These are phyloP conservation scores for sweet orange (Citrus sinensis) DNA, from an alignment of 345 rosid species.

Conservation along the genomic window DVS_A1.0 CM039163.1:40053501-40054000, in stretches of 20 bases:
- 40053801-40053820: conserved; percentile 29
- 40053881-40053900: not conserved
- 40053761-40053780: conserved; percentile 13
- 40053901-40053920: not conserved
- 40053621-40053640: no score
- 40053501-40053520: no score
- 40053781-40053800: conserved; percentile 24
- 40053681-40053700: conserved; percentile 20
- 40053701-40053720: conserved; percentile 35
- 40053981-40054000: not conserved
- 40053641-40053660: not conserved
- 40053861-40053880: conserved; percentile 8
- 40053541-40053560: no score
- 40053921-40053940: not conserved
- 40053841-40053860: conserved; percentile 38
- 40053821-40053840: conserved; percentile 38
- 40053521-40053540: no score
- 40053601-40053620: no score
- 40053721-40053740: conserved; percentile 29
- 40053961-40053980: conserved; percentile 35
- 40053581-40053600: no score
- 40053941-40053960: not conserved
- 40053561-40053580: no score
- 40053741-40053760: conserved; percentile 32
- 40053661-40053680: conserved; percentile 31